phyloP scores from a whole-genome alignment of 2,329 filamentous ascomycete genomes.

The Pseudogymnoascus sp. region DNA sequence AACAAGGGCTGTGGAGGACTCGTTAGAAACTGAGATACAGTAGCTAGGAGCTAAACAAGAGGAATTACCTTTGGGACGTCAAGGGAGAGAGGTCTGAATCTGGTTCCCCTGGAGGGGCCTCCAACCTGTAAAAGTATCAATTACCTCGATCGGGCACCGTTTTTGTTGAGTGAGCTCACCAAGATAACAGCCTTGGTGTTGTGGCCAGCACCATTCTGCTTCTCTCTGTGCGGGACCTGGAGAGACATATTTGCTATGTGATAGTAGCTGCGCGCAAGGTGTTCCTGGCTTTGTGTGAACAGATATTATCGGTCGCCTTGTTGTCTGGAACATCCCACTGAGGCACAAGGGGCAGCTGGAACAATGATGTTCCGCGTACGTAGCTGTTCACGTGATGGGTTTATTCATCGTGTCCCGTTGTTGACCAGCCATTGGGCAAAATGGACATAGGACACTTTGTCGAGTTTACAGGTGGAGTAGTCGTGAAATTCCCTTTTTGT shows the following conservation, averaged over 20 bases:
- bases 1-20: slow-evolving; percentile 67
- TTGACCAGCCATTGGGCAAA: not conserved
- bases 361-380: not conserved
- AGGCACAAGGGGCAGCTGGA: slow-evolving; percentile 8
- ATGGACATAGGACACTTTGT: not conserved
- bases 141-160: not conserved
- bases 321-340: slow-evolving; percentile 6
- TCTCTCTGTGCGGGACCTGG: slow-evolving; percentile 35
- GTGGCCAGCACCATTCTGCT: slow-evolving; percentile 37
- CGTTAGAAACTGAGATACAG: slow-evolving; percentile 16
- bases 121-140: slow-evolving; percentile 57
- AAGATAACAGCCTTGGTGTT: slow-evolving; percentile 87
- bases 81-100: slow-evolving; percentile 89
- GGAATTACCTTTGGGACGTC: slow-evolving; percentile 80
- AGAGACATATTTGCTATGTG: slow-evolving; percentile 35
- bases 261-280: slow-evolving; percentile 3
- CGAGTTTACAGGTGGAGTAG: not conserved
- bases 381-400: not conserved
- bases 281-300: slow-evolving; percentile 1
- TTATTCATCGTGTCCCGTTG: not conserved
- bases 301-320: slow-evolving; percentile 8
- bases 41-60: slow-evolving; percentile 16
- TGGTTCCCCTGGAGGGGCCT: slow-evolving; percentile 87
- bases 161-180: slow-evolving; percentile 43
- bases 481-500: not conserved